Evolutionary conservation across 1,284 basidiomycete genomes (phyloP), one percentile per base, ranked within the genome.

Genomic region (Exobasidium rhododendri): DNA sequence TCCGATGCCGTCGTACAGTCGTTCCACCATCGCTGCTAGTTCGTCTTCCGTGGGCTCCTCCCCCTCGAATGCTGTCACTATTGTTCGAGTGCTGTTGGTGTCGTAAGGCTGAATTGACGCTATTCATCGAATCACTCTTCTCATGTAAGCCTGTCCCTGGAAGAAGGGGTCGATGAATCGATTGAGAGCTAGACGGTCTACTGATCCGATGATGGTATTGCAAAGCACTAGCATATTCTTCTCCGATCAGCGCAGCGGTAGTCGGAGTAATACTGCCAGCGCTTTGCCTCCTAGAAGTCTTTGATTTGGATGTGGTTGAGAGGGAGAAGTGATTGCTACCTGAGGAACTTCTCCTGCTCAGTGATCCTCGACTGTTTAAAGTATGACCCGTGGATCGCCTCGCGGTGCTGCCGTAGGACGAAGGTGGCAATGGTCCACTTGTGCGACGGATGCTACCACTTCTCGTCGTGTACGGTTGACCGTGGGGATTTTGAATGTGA

Each of bases 191-290:
- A 20, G 69, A 69, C 2, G 71, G 71, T 13, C 73, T 56, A 53
- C 70, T 71, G 61, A 6, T 22, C 30, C 26, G 56, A 59, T 17
- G 45, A 56, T 46, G 55, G 59, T 50, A 59, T 30, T 54, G 29
- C 5, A 58, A 20, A 17, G 43, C 20, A 51, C 14, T 11, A n/a
- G 22, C 14, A 13, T 22, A 24, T 17, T 64, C n/a, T 11, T 64
- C 52, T 22, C 67, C 73, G 56, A 64, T 67, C 31, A 66, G 29
- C 28, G 24, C 69, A 47, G 68, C 28, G 0, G 71, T 72, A 1
- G 73, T 75, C 1, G 73, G 73, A 13, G 73, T 75, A 47, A 75
- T 75, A 61, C 73, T 75, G 14, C 72, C 73, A 13, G 73, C 73
- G 26, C 72, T 74, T 65, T 65, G 65, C 32, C 73, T 56, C 5